Evolutionary conservation across 805 yeast species (phyloP), one percentile per base, ranked within the genome.

Genomic region (Starmerella bombicola): DNA sequence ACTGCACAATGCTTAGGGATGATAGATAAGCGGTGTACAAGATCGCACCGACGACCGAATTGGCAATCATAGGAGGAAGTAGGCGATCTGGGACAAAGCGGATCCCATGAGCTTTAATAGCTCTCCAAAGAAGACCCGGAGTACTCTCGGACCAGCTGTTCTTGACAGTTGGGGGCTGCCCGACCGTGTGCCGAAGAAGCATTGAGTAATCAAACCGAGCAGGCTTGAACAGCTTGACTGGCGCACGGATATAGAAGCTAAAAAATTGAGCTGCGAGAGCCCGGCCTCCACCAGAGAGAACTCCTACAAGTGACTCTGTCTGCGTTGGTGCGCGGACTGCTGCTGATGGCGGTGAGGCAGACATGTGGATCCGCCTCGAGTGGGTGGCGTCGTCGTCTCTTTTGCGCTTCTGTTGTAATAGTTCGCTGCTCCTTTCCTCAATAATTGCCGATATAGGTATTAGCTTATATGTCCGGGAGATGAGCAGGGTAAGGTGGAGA

Each of bases 31-130:
- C 72, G 0, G 93, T 80, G 57, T 88, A 88, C 13, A 88, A 64
- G 1, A 85, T 80, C 7, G 83, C 62, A 1, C 97, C 96, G 1
- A 93, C 78, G n/a, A 80, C 78, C 13, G 93, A 80, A 56, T 88
- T 88, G 13, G 93, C 93, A 1, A 86, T 46, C 33, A 88, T 61
- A 1, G 96, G 97, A 2, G 96, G 97, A 18, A 86, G 59, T 1
- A 85, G 76, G 45, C 77, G 79, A 46, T 82, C 81, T 0, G 95
- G 95, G 12, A 88, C 74, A 49, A 82, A 81, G 41, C 69, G 65
- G 93, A 95, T 82, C 2, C 96, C 96, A 52, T 79, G 81, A 42
- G 71, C 69, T 47, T 69, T 73, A 24, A 84, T 65, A 0, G 93
- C 93, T 40, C 72, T 71, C 34, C 74, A 65, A 23, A 88, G 59